A percentile compares a stretch with the other conserved stretches of the same genome.
These are phyloP conservation scores for Puccinia coronata DNA, from an alignment of 1,284 basidiomycete species.

Conservation along the genomic window DNA sequence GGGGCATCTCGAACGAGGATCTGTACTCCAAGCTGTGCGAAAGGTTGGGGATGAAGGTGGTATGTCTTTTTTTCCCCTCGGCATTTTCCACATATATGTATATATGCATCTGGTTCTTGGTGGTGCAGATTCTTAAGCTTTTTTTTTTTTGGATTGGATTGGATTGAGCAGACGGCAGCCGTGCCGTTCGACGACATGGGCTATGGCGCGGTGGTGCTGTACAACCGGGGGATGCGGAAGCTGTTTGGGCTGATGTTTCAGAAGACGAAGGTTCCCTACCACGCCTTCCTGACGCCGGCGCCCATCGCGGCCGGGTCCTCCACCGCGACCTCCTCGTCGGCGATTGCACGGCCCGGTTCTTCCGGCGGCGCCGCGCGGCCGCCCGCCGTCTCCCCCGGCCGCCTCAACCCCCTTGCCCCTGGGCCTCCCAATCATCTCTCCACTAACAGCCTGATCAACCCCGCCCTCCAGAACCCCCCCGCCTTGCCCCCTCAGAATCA, in stretches of 20 bases:
- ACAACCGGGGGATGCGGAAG: constrained; percentile 8
- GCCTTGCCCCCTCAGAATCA: background rate
- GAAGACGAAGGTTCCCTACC: constrained; percentile 6
- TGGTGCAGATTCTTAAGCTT: no score
- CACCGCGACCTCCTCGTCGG: background rate
- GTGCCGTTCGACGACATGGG: constrained; percentile 28
- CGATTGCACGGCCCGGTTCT: constrained; percentile 1
- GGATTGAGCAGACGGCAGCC: background rate
- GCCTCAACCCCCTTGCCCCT: no score
- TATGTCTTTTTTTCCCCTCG: background rate
- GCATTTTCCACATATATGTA: background rate
- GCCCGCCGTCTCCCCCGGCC: background rate
- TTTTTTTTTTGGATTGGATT: background rate
- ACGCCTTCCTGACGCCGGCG: no score
- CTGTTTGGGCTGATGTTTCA: constrained; percentile 20
- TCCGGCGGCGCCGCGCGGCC: background rate
- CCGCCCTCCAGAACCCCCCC: background rate
- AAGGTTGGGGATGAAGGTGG: background rate
- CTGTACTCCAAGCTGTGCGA: constrained; percentile 29
- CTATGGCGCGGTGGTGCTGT: constrained; percentile 32
- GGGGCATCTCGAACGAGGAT: constrained; percentile 9
- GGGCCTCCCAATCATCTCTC: no score
- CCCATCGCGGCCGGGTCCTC: no score
- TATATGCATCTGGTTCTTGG: background rate
- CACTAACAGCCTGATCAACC: background rate